phyloP scores from a whole-genome alignment of 2,329 filamentous ascomycete species.

The Botryotinia globosa region DNA sequence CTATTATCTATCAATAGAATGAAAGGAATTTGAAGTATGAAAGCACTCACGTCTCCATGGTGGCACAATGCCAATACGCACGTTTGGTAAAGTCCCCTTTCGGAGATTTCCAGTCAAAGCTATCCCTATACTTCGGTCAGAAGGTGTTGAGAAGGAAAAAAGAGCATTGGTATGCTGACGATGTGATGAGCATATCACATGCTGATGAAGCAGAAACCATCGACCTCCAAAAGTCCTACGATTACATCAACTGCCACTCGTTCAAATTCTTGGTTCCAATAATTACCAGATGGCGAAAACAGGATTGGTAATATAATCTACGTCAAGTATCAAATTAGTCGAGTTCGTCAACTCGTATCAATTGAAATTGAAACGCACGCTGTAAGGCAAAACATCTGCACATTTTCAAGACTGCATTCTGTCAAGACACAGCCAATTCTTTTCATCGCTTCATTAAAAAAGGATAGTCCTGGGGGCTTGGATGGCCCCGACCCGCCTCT shows the following conservation, averaged over 20 bases:
- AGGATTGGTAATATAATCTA: slow-evolving; percentile 54
- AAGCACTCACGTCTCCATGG: slow-evolving; percentile 50
- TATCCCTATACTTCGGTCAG: slow-evolving; percentile 37
- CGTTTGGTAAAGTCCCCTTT: slow-evolving; percentile 53
- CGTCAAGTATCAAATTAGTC: background rate
- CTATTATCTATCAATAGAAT: slow-evolving; percentile 5
- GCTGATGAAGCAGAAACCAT: slow-evolving; percentile 54
- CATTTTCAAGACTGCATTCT: slow-evolving; percentile 55
- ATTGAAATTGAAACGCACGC: slow-evolving; percentile 43
- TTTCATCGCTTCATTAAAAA: slow-evolving; percentile 61
- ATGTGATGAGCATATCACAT: slow-evolving; percentile 55
- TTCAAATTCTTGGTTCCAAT: background rate
- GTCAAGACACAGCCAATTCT: slow-evolving; percentile 57
- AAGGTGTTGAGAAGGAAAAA: background rate
- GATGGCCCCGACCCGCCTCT: slow-evolving; percentile 47
- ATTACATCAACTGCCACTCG: slow-evolving; percentile 22
- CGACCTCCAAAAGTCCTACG: slow-evolving; percentile 59
- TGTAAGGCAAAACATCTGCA: slow-evolving; percentile 56
- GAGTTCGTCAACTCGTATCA: background rate
- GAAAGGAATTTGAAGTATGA: slow-evolving; percentile 15
- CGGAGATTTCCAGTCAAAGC: slow-evolving; percentile 47
- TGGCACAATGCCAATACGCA: slow-evolving; percentile 56
- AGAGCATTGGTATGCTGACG: slow-evolving; percentile 39
- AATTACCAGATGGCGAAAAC: slow-evolving; percentile 49
- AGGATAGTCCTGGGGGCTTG: slow-evolving; percentile 53